Evolutionary conservation across 495 filamentous ascomycete genomes (phyloP).

Genomic region (Penicillium crystallinum): DNA sequence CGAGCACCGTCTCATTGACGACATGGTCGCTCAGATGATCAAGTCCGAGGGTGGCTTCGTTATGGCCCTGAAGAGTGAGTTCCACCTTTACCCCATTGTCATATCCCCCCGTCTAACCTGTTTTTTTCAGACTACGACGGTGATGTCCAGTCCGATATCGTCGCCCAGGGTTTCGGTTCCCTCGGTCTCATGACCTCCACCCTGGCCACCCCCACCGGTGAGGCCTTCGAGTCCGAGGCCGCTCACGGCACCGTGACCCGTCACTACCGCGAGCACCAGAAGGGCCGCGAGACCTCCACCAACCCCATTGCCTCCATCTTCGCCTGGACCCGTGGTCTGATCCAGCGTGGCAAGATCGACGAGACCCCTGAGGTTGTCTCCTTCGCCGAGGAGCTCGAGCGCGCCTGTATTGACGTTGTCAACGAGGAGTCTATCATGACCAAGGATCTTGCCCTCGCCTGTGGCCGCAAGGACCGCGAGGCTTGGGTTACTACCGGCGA

Average conservation of each 20-base stretch:
- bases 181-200: conserved; percentile 98
- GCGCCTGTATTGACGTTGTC: conserved; percentile 91
- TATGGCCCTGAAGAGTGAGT: conserved; percentile 94
- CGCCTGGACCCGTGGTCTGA: conserved; percentile 94
- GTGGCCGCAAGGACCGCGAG: conserved; percentile 73
- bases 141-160: conserved; percentile 96
- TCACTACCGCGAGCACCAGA: conserved; percentile 98
- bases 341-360: conserved; percentile 88
- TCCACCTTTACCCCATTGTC: neutral
- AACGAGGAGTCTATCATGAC: conserved; percentile 96
- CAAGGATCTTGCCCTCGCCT: conserved; percentile 91
- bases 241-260: conserved; percentile 97
- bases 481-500: conserved; percentile 85
- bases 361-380: conserved; percentile 78
- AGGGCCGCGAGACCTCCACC: conserved; percentile 91
- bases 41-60: conserved; percentile 92
- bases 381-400: conserved; percentile 87
- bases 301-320: conserved; percentile 99
- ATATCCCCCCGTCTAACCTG: neutral
- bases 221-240: conserved; percentile 95
- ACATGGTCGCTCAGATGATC: conserved; percentile 99
- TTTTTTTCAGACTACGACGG: conserved; percentile 82
- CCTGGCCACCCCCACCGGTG: conserved; percentile 89
- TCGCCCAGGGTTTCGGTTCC: conserved; percentile 96
- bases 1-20: conserved; percentile 97